Evolutionary conservation across 257 asterid species (phyloP).

Genomic region (Handroanthus guayacan): DNA sequence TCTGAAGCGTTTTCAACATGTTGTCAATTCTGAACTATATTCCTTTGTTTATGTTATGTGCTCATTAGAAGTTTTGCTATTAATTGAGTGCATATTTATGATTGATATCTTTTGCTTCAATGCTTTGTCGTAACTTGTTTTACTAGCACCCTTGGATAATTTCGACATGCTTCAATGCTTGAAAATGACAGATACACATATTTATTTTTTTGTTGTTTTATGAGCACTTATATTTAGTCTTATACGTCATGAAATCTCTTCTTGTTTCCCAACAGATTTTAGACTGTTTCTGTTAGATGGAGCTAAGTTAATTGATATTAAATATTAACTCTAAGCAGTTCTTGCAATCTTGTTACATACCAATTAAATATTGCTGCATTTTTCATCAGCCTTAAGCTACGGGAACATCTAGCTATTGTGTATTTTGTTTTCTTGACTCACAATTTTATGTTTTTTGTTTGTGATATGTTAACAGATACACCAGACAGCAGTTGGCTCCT

Average conservation of each 20-base stretch:
- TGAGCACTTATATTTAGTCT: background rate
- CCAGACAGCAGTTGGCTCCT: constrained; percentile 53
- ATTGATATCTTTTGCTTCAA: background rate
- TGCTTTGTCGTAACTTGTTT: constrained; percentile 18
- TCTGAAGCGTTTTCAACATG: no score
- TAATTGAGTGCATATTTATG: no score
- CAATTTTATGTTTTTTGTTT: constrained; percentile 25
- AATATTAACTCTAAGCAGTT: constrained; percentile 21
- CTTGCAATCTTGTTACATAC: constrained; percentile 22
- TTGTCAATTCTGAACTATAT: background rate
- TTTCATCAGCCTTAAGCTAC: background rate
- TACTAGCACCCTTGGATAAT: background rate
- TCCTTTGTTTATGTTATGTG: background rate
- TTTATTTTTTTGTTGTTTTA: background rate
- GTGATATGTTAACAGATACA: constrained; percentile 50
- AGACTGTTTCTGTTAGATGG: constrained; percentile 7
- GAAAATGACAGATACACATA: background rate
- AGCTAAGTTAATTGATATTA: background rate
- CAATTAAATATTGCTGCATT: constrained; percentile 18
- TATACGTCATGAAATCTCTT: background rate
- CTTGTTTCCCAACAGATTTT: background rate
- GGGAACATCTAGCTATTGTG: constrained; percentile 5
- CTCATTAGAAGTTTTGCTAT: background rate
- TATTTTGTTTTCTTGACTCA: constrained; percentile 23
- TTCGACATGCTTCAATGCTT: background rate